Evolutionary conservation across 352 stramenopile genomes (phyloP).

Genomic region (Phytopythium helicoides): DNA sequence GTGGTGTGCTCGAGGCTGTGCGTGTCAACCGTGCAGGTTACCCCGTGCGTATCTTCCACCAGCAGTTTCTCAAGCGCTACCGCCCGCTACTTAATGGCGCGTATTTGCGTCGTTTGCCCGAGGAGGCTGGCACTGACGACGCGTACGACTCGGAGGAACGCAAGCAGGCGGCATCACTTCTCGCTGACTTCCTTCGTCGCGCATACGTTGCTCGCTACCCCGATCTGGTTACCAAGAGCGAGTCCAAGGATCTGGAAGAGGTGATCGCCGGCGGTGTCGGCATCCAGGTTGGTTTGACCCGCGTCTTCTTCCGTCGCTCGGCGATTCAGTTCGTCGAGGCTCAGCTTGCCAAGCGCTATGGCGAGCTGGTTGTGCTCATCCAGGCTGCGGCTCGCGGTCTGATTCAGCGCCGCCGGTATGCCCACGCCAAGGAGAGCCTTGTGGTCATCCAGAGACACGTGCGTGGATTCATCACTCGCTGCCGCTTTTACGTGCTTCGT

Average conservation of each 20-base stretch:
- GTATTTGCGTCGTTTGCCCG: constrained; percentile 63
- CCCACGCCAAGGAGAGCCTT: constrained; percentile 38
- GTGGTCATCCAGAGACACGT: constrained; percentile 56
- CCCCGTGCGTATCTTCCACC: constrained; percentile 94
- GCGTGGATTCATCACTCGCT: constrained; percentile 65
- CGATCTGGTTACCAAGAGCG: constrained; percentile 27
- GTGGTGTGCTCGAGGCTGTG: constrained; percentile 99
- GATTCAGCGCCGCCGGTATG: constrained; percentile 45
- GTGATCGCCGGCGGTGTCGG: constrained; percentile 36
- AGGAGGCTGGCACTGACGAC: constrained; percentile 44
- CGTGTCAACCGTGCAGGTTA: constrained; percentile 97
- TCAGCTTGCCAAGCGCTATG: constrained; percentile 82
- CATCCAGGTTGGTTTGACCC: constrained; percentile 78
- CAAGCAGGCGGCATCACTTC: constrained; percentile 45
- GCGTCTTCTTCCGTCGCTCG: constrained; percentile 81
- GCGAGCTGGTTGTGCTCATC: constrained; percentile 85
- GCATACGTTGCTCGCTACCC: constrained; percentile 71
- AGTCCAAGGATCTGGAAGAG: constrained; percentile 41
- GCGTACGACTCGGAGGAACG: constrained; percentile 51
- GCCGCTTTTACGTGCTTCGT: constrained; percentile 48
- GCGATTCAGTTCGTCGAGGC: constrained; percentile 86
- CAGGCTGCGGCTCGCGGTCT: constrained; percentile 66
- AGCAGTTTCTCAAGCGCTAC: constrained; percentile 91
- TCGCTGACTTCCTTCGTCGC: constrained; percentile 68
- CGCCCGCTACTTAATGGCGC: constrained; percentile 68